phyloP scores from a whole-genome alignment of 495 filamentous ascomycete genomes.

The Podospora australis region DNA sequence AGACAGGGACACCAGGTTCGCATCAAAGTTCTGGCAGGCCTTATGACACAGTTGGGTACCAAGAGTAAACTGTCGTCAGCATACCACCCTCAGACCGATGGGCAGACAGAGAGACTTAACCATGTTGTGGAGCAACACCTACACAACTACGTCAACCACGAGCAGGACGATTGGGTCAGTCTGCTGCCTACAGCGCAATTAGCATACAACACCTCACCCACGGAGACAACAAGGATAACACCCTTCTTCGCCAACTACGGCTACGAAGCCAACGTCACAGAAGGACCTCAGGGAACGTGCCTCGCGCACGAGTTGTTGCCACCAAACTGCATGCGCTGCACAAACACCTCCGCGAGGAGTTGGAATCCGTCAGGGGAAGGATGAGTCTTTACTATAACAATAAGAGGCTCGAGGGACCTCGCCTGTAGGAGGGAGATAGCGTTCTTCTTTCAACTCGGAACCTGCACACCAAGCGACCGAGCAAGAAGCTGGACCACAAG shows the following conservation, averaged over 20 bases:
- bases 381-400: not conserved
- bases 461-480: not conserved
- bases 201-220: not conserved
- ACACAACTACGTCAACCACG: not conserved
- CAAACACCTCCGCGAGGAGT: not conserved
- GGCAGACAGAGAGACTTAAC: not conserved
- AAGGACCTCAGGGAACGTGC: not conserved
- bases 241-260: slow-evolving; percentile 1
- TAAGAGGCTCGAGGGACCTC: not conserved
- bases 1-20: too few relatives aligned
- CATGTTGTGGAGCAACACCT: not conserved
- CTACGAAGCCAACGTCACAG: not conserved
- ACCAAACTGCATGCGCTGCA: not conserved
- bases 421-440: not conserved
- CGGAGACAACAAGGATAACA: not conserved
- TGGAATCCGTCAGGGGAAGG: not conserved
- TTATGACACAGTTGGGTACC: too few relatives aligned
- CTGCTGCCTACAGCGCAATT: not conserved
- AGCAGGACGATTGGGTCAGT: not conserved
- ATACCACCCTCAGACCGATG: not conserved
- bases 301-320: not conserved
- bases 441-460: slow-evolving; percentile 1
- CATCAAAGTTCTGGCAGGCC: too few relatives aligned
- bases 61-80: too few relatives aligned
- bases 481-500: not conserved